Evolutionary conservation across 441 rosid genomes (phyloP).

Genomic region (Erodium texanum): DNA sequence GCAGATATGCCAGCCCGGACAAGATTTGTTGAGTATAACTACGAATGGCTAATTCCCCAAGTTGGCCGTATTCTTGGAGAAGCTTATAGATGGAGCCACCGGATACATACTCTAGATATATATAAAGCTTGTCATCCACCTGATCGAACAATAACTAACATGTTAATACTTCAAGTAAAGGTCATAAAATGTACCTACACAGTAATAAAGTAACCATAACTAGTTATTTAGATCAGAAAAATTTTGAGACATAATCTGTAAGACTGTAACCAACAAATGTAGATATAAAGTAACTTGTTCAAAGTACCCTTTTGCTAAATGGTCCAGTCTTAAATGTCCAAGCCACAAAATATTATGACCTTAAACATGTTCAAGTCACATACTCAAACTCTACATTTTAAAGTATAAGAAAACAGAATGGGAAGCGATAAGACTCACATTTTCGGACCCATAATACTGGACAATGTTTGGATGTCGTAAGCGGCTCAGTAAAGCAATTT

Average conservation of each 20-base stretch:
- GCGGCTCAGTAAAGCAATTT: conserved; percentile 42
- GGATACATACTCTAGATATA: conserved; percentile 93
- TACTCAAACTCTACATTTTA: background rate
- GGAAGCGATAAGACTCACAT: conserved; percentile 32
- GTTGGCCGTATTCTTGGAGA: conserved; percentile 86
- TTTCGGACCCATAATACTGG: conserved; percentile 91
- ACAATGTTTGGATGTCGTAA: conserved; percentile 79
- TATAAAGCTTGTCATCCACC: conserved; percentile 79
- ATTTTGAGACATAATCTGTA: conserved; percentile 5
- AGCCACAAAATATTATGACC: background rate
- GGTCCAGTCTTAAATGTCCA: background rate
- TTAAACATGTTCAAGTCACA: background rate
- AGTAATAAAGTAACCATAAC: conserved; percentile 1
- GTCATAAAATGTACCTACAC: background rate
- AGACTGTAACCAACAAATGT: no score
- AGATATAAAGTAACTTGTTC: conserved; percentile 1
- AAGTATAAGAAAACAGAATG: conserved; percentile 1
- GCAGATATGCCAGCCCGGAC: conserved; percentile 83
- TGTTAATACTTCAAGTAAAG: conserved; percentile 9
- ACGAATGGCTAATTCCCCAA: conserved; percentile 82
- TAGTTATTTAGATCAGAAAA: conserved; percentile 11
- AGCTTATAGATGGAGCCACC: conserved; percentile 96
- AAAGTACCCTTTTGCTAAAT: background rate
- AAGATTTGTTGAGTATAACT: conserved; percentile 91
- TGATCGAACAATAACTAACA: conserved; percentile 25